Evolutionary conservation across 2,329 filamentous ascomycete genomes (phyloP).

Genomic region (Alternaria panax): DNA sequence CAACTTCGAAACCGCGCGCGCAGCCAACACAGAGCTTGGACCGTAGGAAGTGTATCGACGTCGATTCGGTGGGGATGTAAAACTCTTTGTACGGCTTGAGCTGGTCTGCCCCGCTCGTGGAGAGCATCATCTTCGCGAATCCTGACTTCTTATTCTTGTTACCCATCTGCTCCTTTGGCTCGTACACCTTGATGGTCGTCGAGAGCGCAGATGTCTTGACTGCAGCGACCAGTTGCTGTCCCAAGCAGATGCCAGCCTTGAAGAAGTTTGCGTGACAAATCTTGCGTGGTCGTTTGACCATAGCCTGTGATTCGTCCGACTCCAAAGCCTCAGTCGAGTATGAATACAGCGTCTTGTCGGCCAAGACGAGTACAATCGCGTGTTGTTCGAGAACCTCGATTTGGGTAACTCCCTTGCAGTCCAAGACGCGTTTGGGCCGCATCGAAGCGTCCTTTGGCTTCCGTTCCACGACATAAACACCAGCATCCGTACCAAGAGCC

Average conservation of each 20-base stretch:
- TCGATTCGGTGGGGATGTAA: conserved; percentile 98
- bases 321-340: conserved; percentile 89
- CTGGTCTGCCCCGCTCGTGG: conserved; percentile 82
- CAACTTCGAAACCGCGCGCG: conserved; percentile 94
- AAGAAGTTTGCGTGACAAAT: conserved; percentile 99
- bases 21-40: conserved; percentile 97
- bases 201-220: conserved; percentile 94
- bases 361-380: conserved; percentile 85
- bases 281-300: conserved; percentile 89
- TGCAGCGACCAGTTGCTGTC: conserved; percentile 92
- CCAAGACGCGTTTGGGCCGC: conserved; percentile 82
- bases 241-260: conserved; percentile 93
- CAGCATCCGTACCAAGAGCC: conserved; percentile 91
- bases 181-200: conserved; percentile 98
- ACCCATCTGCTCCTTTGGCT: conserved; percentile 92
- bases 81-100: conserved; percentile 88
- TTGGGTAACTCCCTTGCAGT: conserved; percentile 87
- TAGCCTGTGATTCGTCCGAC: conserved; percentile 74
- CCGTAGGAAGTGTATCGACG: conserved; percentile 95
- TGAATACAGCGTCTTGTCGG: conserved; percentile 90
- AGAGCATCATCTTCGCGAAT: conserved; percentile 97
- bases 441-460: conserved; percentile 79
- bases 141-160: conserved; percentile 96
- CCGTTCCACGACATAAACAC: conserved; percentile 90
- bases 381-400: conserved; percentile 97